Evolutionary conservation across 345 rosid genomes (phyloP).

Genomic region (Linum tenue): DNA sequence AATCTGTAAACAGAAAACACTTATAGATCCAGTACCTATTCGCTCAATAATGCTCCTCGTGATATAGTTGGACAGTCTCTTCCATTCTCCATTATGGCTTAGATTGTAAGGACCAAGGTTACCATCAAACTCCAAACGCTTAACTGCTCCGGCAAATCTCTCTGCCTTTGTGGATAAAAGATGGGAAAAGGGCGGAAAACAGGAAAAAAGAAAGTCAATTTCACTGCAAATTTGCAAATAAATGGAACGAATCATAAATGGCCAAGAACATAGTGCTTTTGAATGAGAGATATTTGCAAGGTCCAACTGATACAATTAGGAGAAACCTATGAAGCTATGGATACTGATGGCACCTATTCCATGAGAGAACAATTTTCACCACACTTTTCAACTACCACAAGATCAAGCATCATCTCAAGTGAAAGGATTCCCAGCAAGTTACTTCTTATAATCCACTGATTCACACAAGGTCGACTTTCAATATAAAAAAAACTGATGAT

Average conservation of each 20-base stretch:
- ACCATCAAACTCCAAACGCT: constrained; percentile 63
- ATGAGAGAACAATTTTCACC: too few species aligned
- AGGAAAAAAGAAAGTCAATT: background rate
- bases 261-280: background rate
- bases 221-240: background rate
- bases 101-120: constrained; percentile 72
- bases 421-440: too few species aligned
- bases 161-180: constrained; percentile 42
- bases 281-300: background rate
- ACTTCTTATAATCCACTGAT: too few species aligned
- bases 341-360: too few species aligned
- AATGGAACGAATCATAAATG: background rate
- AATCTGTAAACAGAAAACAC: background rate
- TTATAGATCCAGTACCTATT: constrained; percentile 36
- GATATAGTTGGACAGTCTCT: constrained; percentile 53
- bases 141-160: constrained; percentile 61
- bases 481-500: too few species aligned
- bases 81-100: constrained; percentile 65
- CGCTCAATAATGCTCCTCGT: constrained; percentile 45
- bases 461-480: too few species aligned
- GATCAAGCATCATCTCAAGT: too few species aligned
- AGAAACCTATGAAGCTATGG: background rate
- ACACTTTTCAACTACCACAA: too few species aligned
- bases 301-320: background rate
- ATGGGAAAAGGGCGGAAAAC: background rate